Conservation (phyloP, 1,284 basidiomycete genomes). For the Cryptococcus amylolentus region DNA sequence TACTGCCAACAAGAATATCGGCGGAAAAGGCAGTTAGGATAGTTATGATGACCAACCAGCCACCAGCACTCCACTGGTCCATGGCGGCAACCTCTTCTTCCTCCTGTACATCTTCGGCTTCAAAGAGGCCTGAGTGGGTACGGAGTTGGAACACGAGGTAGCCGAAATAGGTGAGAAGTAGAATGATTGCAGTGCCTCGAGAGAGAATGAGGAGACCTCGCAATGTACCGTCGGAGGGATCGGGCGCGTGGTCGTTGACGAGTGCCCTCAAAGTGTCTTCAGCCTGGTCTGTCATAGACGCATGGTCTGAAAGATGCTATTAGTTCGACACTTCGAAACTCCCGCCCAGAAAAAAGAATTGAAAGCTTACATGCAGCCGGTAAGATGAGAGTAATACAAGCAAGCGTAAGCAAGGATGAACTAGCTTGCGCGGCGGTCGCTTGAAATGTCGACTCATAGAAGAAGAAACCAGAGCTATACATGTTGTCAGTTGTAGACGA, state of each 20-base stretch:
- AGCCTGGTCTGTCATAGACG: constrained; percentile 31
- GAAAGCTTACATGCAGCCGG: constrained; percentile 70
- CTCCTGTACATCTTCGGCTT: constrained; percentile 51
- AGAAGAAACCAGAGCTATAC: constrained; percentile 57
- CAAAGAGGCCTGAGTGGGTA: constrained; percentile 55
- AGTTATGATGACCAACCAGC: constrained; percentile 61
- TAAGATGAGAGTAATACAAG: constrained; percentile 84
- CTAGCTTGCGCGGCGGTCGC: constrained; percentile 80
- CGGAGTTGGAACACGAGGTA: constrained; percentile 63
- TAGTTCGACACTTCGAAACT: background rate
- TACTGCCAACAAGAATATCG: constrained; percentile 67
- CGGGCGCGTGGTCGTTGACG: constrained; percentile 27
- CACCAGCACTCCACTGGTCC: constrained; percentile 63
- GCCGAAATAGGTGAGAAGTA: constrained; percentile 74
- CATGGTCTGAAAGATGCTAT: constrained; percentile 24
- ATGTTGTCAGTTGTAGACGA: background rate
- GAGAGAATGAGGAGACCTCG: constrained; percentile 71
- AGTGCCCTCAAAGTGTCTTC: constrained; percentile 12
- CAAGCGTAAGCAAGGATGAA: constrained; percentile 73
- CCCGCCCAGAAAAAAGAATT: background rate
- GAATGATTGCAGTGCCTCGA: constrained; percentile 74
- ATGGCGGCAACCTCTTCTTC: constrained; percentile 61
- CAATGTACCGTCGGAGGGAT: constrained; percentile 42
- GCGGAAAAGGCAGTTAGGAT: constrained; percentile 81
- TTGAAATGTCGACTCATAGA: constrained; percentile 68